Base-by-base conservation (phyloP, 2,329 filamentous ascomycete species). In the Nemania sp. region DNA sequence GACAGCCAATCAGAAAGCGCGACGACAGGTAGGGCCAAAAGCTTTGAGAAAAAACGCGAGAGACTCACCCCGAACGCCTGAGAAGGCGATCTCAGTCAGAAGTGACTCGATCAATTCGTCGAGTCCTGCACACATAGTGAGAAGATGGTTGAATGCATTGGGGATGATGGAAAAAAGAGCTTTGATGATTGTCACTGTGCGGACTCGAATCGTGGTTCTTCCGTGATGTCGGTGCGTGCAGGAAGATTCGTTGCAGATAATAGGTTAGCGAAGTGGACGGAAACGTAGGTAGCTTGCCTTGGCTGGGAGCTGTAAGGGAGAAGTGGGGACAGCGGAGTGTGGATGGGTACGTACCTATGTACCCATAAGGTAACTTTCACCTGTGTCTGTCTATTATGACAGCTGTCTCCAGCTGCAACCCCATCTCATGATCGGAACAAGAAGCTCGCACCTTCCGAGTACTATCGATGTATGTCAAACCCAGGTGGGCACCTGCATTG, bases 101-200 rank as follows among this genome's bases (percentile, higher is more conserved):
- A 77, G 72, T 55, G 69, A 72, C 61, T 77, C 75, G 46, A 77
- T 69, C 62, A 77, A 65, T 63, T 73, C 73, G 63, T 77, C 75
- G 54, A 77, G 70, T 60, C 73, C 75, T 59, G 64, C 70, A 40
- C 67, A 68, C 70, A 73, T 73, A 22, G 53, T 69, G 65, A 51
- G 44, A 36, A 47, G 24, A 17, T 31, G 44, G 39, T 36, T 41
- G 43, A 22, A 59, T 51, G 28, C 66, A 68, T 69, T 55, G 30
- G 47, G 42, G 45, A 50, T 26, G 49, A 43, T 44, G n/a, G n/a
- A 53, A 63, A 56, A 59, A 60, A 49, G 54, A 40, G 19, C 36
- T 34, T 33, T 52, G 37, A 57, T 49, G 52, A 54, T 57, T 62
- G 61, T 59, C 45, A 57, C 56, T 54, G 49, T 57, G 44, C 55